A percentile compares a stretch with the other conserved stretches of the same genome.
Evolutionary conservation across 768 basidiomycete genomes (phyloP).

Genomic region (Solioccasus polychromus): DNA sequence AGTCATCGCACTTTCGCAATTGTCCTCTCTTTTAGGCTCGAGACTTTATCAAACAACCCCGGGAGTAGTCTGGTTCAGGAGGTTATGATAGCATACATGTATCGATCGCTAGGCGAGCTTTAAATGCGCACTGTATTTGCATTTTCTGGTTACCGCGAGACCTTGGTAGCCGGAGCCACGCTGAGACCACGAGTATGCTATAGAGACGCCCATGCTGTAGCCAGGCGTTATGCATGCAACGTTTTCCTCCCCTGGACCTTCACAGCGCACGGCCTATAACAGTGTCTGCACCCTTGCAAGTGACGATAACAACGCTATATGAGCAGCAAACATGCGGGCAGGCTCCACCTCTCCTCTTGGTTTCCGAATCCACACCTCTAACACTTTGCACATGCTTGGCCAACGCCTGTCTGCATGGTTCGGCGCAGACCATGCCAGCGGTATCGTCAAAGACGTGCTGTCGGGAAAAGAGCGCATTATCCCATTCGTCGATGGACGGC

Average conservation of each 20-base stretch:
- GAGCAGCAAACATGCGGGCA: slow-evolving; percentile 2
- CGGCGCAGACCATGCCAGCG: slow-evolving; percentile 3
- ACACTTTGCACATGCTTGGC: slow-evolving; percentile 7
- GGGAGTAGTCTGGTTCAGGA: too few relatives aligned
- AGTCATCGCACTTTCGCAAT: slow-evolving; percentile 32
- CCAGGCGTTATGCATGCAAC: slow-evolving; percentile 17
- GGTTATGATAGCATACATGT: not conserved
- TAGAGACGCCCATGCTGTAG: slow-evolving; percentile 5
- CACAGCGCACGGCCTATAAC: not conserved
- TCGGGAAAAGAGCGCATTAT: slow-evolving; percentile 40
- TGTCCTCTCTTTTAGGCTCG: slow-evolving; percentile 29
- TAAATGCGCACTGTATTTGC: too few relatives aligned
- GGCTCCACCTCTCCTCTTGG: too few relatives aligned
- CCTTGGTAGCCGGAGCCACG: not conserved
- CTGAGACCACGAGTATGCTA: not conserved
- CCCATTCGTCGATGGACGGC: slow-evolving; percentile 44
- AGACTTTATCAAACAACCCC: too few relatives aligned
- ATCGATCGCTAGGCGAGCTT: too few relatives aligned
- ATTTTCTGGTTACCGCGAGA: too few relatives aligned
- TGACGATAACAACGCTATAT: slow-evolving; percentile 13
- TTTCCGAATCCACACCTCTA: too few relatives aligned
- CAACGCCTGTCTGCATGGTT: slow-evolving; percentile 15
- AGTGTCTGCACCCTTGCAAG: slow-evolving; percentile 5
- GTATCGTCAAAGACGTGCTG: slow-evolving; percentile 19
- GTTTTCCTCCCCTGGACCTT: slow-evolving; percentile 3